These are phyloP conservation scores for Stachybotrys elegans DNA, from an alignment of 2,329 filamentous ascomycete genomes.

Conservation along the genomic window DNA sequence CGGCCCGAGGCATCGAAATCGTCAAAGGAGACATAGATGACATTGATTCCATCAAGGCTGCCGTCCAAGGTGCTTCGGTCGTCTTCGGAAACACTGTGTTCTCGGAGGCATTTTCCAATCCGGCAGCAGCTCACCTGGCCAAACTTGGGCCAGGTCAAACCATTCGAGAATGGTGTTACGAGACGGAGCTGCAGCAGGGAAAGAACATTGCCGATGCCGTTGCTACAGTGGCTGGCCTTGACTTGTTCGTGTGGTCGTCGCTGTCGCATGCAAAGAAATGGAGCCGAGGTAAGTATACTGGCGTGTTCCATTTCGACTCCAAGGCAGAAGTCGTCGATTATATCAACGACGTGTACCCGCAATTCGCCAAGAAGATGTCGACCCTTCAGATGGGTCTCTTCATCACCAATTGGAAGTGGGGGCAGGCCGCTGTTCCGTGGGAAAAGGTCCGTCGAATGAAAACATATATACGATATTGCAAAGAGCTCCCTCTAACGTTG, in stretches of 20 bases:
- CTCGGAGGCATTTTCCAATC: slow-evolving; percentile 12
- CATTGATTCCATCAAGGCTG: slow-evolving; percentile 9
- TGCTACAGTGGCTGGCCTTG: slow-evolving; percentile 21
- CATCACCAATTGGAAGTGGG: slow-evolving; percentile 9
- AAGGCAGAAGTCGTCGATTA: slow-evolving; percentile 31
- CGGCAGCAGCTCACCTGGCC: slow-evolving; percentile 7
- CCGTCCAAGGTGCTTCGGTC: slow-evolving; percentile 17
- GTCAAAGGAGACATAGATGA: slow-evolving; percentile 16
- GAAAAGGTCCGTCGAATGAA: neutral
- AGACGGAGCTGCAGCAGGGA: slow-evolving; percentile 29
- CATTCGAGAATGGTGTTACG: slow-evolving; percentile 13
- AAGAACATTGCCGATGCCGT: slow-evolving; percentile 31
- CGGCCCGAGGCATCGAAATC: slow-evolving; percentile 14
- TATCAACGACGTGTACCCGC: slow-evolving; percentile 8
- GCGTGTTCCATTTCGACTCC: slow-evolving; percentile 35
- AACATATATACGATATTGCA: neutral
- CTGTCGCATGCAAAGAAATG: slow-evolving; percentile 28
- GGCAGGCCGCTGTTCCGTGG: neutral
- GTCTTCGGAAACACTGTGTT: slow-evolving; percentile 25
- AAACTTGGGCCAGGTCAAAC: slow-evolving; percentile 10
- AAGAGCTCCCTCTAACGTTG: neutral
- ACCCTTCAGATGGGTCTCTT: slow-evolving; percentile 12
- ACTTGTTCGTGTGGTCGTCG: slow-evolving; percentile 32
- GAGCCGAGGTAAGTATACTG: slow-evolving; percentile 34
- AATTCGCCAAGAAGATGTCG: slow-evolving; percentile 17